These are phyloP conservation scores for Dysphania ambrosioides DNA, from an alignment of 148 eudicot genomes.

Conservation along the genomic window DNA sequence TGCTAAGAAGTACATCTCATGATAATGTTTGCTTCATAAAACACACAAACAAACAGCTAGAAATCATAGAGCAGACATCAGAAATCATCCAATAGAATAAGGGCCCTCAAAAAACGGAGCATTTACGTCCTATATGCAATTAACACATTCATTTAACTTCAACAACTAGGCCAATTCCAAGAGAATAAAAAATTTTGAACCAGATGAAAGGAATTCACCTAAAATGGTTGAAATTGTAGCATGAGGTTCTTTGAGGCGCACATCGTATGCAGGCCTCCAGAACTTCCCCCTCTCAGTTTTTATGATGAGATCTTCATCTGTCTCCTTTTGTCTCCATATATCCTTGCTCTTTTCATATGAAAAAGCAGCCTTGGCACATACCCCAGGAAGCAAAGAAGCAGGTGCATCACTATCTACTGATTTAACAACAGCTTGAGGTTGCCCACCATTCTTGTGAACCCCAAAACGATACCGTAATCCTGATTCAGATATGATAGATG, in stretches of 20 bases:
- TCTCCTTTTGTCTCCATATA: slow-evolving; percentile 70
- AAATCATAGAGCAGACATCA: not conserved
- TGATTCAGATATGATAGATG: slow-evolving; percentile 59
- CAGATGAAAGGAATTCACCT: slow-evolving; percentile 38
- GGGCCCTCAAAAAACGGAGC: not conserved
- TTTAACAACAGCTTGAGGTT: slow-evolving; percentile 44
- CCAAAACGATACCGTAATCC: slow-evolving; percentile 77
- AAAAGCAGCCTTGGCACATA: slow-evolving; percentile 74
- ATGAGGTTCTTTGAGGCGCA: slow-evolving; percentile 79
- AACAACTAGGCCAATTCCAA: not conserved
- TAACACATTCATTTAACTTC: not conserved
- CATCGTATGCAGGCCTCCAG: slow-evolving; percentile 62
- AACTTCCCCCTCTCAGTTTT: slow-evolving; percentile 40
- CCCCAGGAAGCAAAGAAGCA: slow-evolving; percentile 58
- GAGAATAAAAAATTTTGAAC: not conserved
- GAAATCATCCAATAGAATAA: not conserved
- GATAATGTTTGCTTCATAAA: too few species aligned
- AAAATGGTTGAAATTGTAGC: slow-evolving; percentile 63
- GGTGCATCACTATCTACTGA: slow-evolving; percentile 45
- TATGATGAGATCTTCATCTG: slow-evolving; percentile 48
- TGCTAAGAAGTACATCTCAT: too few species aligned
- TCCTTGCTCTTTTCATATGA: slow-evolving; percentile 73
- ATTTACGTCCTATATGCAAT: too few species aligned
- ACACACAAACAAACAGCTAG: not conserved
- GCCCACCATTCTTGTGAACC: slow-evolving; percentile 66